Percentiles rank a stretch among this genome's conserved stretches.
Conservation (phyloP, 495 filamentous ascomycete genomes). For the Neurospora terricola region DNA sequence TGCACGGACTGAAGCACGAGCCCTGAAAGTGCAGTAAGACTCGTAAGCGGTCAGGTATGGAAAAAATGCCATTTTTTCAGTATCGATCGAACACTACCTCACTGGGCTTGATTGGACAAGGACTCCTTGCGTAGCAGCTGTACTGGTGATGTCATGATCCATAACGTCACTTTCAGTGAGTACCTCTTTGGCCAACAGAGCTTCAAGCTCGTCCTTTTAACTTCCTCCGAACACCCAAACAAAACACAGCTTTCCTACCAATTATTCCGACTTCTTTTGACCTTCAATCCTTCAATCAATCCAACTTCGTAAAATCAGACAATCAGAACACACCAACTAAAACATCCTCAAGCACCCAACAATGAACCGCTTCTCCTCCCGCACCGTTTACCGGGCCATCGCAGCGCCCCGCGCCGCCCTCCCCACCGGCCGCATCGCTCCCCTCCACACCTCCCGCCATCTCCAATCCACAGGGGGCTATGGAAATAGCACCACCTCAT, state of each 20-base stretch:
- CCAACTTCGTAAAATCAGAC: too few relatives aligned
- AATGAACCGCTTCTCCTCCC: constrained; percentile 8
- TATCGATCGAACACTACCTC: too few relatives aligned
- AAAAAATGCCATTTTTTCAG: too few relatives aligned
- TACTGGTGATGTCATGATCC: background rate
- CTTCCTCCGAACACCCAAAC: background rate
- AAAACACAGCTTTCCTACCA: background rate
- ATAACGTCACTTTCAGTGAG: background rate
- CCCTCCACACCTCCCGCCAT: background rate
- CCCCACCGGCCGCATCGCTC: background rate
- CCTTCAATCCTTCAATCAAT: background rate
- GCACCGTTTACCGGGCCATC: background rate
- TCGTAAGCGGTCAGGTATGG: too few relatives aligned
- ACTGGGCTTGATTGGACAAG: background rate
- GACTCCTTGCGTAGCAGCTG: background rate
- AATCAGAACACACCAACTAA: background rate
- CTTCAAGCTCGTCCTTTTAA: background rate
- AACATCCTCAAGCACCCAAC: background rate
- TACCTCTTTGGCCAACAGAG: background rate
- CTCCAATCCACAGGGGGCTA: background rate
- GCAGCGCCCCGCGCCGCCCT: background rate
- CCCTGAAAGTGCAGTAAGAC: too few relatives aligned
- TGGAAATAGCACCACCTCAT: constrained; percentile 3
- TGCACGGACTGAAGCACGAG: too few relatives aligned
- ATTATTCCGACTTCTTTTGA: background rate